Conservation (phyloP, 2,329 filamentous ascomycete genomes). For the Aspergillus udagawae region DNA sequence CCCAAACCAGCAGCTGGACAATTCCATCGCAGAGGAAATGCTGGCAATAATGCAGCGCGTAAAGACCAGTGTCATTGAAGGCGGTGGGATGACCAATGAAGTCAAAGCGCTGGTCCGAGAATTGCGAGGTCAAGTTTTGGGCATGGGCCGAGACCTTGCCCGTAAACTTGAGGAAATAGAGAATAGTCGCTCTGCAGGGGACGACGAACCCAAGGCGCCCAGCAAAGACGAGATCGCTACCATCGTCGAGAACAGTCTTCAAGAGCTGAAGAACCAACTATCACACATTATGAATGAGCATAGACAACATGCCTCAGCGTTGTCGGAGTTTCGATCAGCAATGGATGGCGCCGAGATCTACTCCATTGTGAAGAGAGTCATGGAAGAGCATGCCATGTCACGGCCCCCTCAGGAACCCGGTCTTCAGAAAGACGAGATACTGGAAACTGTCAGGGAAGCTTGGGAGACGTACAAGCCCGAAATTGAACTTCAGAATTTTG, state of each 20-base stretch:
- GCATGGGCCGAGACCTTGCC: slow-evolving; percentile 88
- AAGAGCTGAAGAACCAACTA: slow-evolving; percentile 80
- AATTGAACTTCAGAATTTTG: slow-evolving; percentile 84
- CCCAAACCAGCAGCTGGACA: slow-evolving; percentile 41
- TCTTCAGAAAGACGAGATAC: slow-evolving; percentile 76
- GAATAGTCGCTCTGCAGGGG: slow-evolving; percentile 42
- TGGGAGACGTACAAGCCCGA: slow-evolving; percentile 95
- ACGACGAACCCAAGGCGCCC: slow-evolving; percentile 45
- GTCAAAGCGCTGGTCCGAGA: slow-evolving; percentile 89
- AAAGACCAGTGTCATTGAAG: slow-evolving; percentile 85
- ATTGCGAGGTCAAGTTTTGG: slow-evolving; percentile 83
- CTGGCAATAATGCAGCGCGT: slow-evolving; percentile 78
- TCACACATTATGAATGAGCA: slow-evolving; percentile 73
- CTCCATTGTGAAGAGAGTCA: slow-evolving; percentile 72
- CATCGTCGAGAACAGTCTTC: slow-evolving; percentile 75
- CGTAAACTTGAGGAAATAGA: slow-evolving; percentile 67
- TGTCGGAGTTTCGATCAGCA: slow-evolving; percentile 58
- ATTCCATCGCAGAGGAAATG: slow-evolving; percentile 67
- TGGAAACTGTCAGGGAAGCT: slow-evolving; percentile 81
- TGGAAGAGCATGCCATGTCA: slow-evolving; percentile 55
- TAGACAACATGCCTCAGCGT: slow-evolving; percentile 63
- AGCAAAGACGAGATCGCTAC: slow-evolving; percentile 68
- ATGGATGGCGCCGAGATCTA: slow-evolving; percentile 83
- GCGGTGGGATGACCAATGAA: slow-evolving; percentile 83
- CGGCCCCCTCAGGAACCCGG: slow-evolving; percentile 52